Percentiles rank a stretch among this genome's conserved stretches.
phyloP scores from a whole-genome alignment of 345 rosid species.

The Ceriops decandra region DNA sequence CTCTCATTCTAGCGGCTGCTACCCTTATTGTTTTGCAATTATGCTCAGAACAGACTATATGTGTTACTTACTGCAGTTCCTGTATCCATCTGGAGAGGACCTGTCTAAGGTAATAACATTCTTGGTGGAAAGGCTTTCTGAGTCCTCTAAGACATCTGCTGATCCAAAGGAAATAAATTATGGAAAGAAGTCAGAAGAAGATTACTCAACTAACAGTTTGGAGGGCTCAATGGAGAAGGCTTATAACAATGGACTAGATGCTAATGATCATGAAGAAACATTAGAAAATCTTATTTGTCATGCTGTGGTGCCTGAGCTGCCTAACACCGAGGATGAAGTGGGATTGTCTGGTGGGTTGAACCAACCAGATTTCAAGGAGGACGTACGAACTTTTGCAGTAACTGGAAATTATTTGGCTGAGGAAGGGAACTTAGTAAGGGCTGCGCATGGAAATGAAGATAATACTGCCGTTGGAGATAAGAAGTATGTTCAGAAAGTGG shows the following conservation, averaged over 20 bases:
- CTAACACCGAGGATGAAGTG: slow-evolving; percentile 17
- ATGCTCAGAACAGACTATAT: slow-evolving; percentile 59
- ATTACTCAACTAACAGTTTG: slow-evolving; percentile 8
- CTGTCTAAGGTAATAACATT: slow-evolving; percentile 56
- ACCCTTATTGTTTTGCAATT: slow-evolving; percentile 47
- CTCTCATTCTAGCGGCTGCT: slow-evolving; percentile 22
- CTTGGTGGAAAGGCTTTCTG: slow-evolving; percentile 63
- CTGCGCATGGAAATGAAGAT: slow-evolving; percentile 17
- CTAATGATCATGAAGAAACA: slow-evolving; percentile 37
- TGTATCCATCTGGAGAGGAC: slow-evolving; percentile 74
- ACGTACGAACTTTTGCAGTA: background rate
- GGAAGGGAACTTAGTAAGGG: slow-evolving; percentile 17
- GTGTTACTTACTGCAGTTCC: slow-evolving; percentile 83
- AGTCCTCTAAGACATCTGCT: slow-evolving; percentile 33
- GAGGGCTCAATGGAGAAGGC: slow-evolving; percentile 20
- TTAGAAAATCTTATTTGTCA: slow-evolving; percentile 42
- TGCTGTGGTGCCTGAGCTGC: slow-evolving; percentile 27
- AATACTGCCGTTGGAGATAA: slow-evolving; percentile 18
- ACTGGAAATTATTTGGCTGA: slow-evolving; percentile 6
- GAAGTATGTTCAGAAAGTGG: slow-evolving; percentile 9
- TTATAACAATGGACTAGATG: slow-evolving; percentile 35
- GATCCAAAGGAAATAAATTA: slow-evolving; percentile 23
- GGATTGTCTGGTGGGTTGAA: slow-evolving; percentile 13
- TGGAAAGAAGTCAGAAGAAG: slow-evolving; percentile 22
- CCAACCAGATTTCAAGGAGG: background rate